phyloP scores from a whole-genome alignment of 2,329 filamentous ascomycete genomes.

The Gnomoniopsis sp. region DNA sequence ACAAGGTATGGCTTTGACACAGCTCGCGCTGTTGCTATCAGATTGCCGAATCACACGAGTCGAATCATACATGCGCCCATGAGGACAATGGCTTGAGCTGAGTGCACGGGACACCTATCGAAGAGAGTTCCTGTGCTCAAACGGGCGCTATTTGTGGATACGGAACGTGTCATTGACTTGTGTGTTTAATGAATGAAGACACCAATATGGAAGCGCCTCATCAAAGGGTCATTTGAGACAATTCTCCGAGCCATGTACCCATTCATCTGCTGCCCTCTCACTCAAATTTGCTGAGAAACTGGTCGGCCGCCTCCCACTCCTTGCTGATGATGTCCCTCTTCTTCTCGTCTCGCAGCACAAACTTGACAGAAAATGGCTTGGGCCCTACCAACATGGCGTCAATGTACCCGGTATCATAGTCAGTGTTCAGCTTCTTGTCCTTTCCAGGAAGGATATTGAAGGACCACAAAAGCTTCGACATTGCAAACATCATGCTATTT shows the following conservation, averaged over 20 bases:
- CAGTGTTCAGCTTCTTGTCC: neutral
- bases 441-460: constrained; percentile 7
- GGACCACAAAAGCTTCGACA: constrained; percentile 16
- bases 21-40: constrained; percentile 8
- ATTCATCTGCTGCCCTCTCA: neutral
- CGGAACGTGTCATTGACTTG: neutral
- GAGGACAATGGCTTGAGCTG: constrained; percentile 1
- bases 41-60: constrained; percentile 8
- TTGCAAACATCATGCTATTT: constrained; percentile 6
- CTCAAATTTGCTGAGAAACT: constrained; percentile 9
- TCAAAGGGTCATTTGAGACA: neutral
- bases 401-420: neutral
- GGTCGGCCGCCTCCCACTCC: constrained; percentile 12
- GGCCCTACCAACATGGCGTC: constrained; percentile 3
- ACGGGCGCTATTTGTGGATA: no score
- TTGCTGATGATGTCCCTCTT: constrained; percentile 1
- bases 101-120: neutral
- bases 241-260: neutral
- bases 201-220: neutral
- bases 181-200: no score
- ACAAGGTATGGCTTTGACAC: constrained; percentile 8
- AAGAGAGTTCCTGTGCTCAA: neutral
- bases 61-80: constrained; percentile 4
- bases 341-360: constrained; percentile 2
- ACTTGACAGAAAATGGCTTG: constrained; percentile 1